phyloP scores from a whole-genome alignment of 768 basidiomycete species.

The Amanita rubescens region DNA sequence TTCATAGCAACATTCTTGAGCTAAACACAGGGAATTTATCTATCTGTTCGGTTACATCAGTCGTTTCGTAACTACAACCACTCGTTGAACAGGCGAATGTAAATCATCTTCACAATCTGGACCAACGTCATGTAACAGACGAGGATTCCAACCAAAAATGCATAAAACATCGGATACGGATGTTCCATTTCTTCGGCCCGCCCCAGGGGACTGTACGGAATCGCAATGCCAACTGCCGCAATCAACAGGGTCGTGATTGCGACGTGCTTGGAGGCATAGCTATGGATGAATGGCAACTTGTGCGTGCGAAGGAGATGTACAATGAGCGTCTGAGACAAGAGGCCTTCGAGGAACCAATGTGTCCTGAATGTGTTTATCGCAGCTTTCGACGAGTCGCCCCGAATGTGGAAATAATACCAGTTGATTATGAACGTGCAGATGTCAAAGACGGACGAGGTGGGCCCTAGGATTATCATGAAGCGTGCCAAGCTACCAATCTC shows the following conservation, averaged over 20 bases:
- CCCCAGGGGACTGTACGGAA: not conserved
- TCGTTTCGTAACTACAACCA: not conserved
- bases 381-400: slow-evolving; percentile 17
- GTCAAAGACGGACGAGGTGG: slow-evolving; percentile 29
- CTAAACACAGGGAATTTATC: not conserved
- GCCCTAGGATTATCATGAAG: slow-evolving; percentile 29
- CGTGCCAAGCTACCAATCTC: slow-evolving; percentile 26
- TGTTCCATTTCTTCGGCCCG: not conserved
- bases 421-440: slow-evolving; percentile 23
- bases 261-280: not conserved
- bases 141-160: slow-evolving; percentile 1
- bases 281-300: slow-evolving; percentile 8
- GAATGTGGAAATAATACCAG: slow-evolving; percentile 25
- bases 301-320: slow-evolving; percentile 1
- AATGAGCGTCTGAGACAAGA: slow-evolving; percentile 22
- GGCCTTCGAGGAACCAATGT: slow-evolving; percentile 29
- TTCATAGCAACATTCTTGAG: not conserved
- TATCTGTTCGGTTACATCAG: not conserved
- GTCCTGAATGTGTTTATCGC: slow-evolving; percentile 25
- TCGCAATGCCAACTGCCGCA: not conserved
- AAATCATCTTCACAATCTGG: slow-evolving; percentile 2
- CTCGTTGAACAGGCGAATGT: slow-evolving; percentile 1
- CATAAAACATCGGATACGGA: slow-evolving; percentile 1
- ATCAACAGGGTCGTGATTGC: not conserved
- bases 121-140: not conserved